Conservation (phyloP, 2,329 filamentous ascomycete genomes). For the Xenoacremonium recifei region DNA sequence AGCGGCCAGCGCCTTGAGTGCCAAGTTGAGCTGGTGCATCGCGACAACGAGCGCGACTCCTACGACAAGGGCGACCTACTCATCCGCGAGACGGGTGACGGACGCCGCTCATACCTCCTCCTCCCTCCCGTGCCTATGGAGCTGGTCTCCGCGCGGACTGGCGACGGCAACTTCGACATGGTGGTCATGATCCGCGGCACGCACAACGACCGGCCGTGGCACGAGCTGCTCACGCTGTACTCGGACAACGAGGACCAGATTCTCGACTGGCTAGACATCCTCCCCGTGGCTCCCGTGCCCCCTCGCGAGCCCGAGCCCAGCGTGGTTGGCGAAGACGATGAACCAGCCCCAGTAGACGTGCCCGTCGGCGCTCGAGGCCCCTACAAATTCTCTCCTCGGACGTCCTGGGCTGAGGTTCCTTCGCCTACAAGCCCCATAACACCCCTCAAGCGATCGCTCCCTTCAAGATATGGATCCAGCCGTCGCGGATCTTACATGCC, state of each 20-base stretch:
- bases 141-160: constrained; percentile 76
- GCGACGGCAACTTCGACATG: constrained; percentile 68
- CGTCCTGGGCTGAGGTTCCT: constrained; percentile 14
- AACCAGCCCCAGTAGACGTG: constrained; percentile 25
- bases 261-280: constrained; percentile 82
- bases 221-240: constrained; percentile 76
- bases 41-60: constrained; percentile 71
- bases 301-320: constrained; percentile 38
- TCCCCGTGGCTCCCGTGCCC: constrained; percentile 55
- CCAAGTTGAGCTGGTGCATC: constrained; percentile 80
- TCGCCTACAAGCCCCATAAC: constrained; percentile 28
- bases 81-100: constrained; percentile 82
- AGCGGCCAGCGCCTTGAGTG: constrained; percentile 88
- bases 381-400: constrained; percentile 17
- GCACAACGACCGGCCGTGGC: constrained; percentile 68
- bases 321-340: constrained; percentile 29
- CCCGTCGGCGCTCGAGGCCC: constrained; percentile 30
- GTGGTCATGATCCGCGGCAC: constrained; percentile 83
- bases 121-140: constrained; percentile 82
- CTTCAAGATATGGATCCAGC: constrained; percentile 26
- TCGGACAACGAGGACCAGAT: constrained; percentile 76
- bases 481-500: constrained; percentile 19
- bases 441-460: constrained; percentile 27
- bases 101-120: constrained; percentile 73
- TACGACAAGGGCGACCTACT: constrained; percentile 79